Base-by-base conservation (phyloP, 352 stramenopile genomes). In the Aphanomyces euteiches region DNA sequence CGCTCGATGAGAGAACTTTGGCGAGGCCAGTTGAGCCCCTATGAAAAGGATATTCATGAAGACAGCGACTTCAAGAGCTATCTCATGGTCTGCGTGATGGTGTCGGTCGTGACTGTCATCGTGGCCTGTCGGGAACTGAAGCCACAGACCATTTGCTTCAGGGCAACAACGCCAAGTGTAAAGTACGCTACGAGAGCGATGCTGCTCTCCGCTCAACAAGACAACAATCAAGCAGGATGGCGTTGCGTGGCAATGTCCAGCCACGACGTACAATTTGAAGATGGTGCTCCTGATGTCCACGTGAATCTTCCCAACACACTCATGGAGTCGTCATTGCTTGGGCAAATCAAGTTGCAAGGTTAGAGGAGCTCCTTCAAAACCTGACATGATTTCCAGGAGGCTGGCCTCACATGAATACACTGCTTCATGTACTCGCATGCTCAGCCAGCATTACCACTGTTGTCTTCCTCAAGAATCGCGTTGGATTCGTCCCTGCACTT, bases 61-160 rank as follows among this genome's bases (percentile, higher is more conserved):
- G 50, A 58, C 3, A 58, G 50, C 21, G 7, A 17, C 21, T 58
- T 58, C 50, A 58, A 58, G 21, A 19, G 50, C 15, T 58, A 58
- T 21, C 50, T 58, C 50, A 58, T 58, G 50, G 7, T 58, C 1
- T 58, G 3, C 36, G 50, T 36, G 7, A 19, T 58, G 17, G 36
- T 58, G 7, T 58, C 50, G 7, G 50, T 19, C 17, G 50, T 58
- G 7, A 58, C 50, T 8, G 17, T 58, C 15, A 19, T 58, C 36
- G 50, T 21, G 7, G 50, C 50, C 0, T 58, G 50, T 21, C 15
- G 21, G 8, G 50, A 19, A 19, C 50, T n/a, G n/a, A n/a, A 53
- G 13, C 13, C 45, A 15, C 45, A n/a, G 13, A n/a, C 45, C 13
- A n/a, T n/a, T 19, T 53, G 45, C 45, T 15, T 53, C 13, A 53